Conservation (phyloP, 108 stramenopile species). For the Parietichytrium sp. region DNA sequence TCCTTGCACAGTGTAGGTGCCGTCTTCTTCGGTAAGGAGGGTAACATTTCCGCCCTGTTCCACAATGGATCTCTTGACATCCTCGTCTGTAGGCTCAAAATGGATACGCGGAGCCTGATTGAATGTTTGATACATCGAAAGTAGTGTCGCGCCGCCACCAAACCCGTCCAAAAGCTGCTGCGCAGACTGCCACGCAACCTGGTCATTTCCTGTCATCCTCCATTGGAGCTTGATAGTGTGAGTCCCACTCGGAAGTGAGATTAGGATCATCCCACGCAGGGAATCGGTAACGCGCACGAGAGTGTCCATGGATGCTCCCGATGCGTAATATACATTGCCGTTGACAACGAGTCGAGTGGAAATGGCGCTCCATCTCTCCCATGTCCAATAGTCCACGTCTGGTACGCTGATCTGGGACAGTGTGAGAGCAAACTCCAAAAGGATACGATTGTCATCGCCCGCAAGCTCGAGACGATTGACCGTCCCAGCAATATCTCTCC, state of each 20-base stretch:
- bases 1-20: background rate
- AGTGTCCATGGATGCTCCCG: background rate
- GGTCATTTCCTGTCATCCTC: slow-evolving; percentile 1
- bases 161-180: slow-evolving; percentile 40
- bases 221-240: slow-evolving; percentile 44
- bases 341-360: slow-evolving; percentile 27
- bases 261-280: background rate
- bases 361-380: slow-evolving; percentile 39
- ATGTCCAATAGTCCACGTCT: slow-evolving; percentile 37
- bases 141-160: background rate
- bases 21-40: background rate
- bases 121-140: background rate
- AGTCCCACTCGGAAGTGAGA: slow-evolving; percentile 17
- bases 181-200: slow-evolving; percentile 8
- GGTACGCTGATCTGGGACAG: background rate
- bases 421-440: background rate
- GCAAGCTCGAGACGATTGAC: background rate
- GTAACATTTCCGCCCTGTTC: background rate
- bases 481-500: background rate
- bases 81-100: slow-evolving; percentile 2
- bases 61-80: background rate
- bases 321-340: background rate
- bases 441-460: background rate
- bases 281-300: background rate
- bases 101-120: background rate